Percentiles rank a stretch among this genome's conserved stretches.
Conservation (phyloP, 2,329 filamentous ascomycete genomes). For the Clathrospora elynae region DNA sequence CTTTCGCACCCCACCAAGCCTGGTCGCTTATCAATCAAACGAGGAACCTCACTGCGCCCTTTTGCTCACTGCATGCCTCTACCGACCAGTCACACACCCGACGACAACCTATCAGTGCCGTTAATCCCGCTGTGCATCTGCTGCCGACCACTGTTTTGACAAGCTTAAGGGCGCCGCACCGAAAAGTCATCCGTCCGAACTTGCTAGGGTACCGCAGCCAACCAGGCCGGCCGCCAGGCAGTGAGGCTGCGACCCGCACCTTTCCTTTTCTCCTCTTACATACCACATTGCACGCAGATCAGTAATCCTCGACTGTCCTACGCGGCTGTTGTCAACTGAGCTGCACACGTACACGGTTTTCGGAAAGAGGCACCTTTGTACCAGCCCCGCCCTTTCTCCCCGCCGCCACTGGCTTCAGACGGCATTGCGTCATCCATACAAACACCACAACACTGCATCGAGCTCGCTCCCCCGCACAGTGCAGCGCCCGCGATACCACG, state of each 20-base stretch:
- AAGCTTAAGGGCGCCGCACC: constrained; percentile 20
- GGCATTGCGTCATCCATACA: too few species aligned
- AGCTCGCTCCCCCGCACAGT: too few species aligned
- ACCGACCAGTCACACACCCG: constrained; percentile 13
- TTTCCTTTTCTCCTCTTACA: constrained; percentile 17
- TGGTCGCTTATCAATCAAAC: constrained; percentile 30
- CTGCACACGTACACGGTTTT: too few species aligned
- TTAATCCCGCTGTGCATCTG: constrained; percentile 11
- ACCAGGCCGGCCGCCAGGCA: constrained; percentile 15
- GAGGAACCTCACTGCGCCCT: constrained; percentile 25
- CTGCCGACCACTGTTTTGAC: constrained; percentile 21
- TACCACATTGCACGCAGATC: constrained; percentile 11
- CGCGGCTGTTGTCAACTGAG: constrained; percentile 13
- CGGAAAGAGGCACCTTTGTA: too few species aligned
- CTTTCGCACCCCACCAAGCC: constrained; percentile 26
- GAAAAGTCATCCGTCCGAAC: constrained; percentile 24
- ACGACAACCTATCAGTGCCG: constrained; percentile 19
- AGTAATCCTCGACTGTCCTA: constrained; percentile 2
- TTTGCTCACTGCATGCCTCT: constrained; percentile 8
- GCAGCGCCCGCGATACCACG: too few species aligned
- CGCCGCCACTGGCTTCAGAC: too few species aligned
- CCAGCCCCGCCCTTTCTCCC: too few species aligned
- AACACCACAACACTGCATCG: too few species aligned
- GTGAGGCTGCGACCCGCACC: constrained; percentile 17
- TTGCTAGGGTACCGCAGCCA: constrained; percentile 17